Evolutionary conservation across 1,284 basidiomycete species (phyloP), one percentile per base, ranked within the genome.

Genomic region (Rhodotorula sp.): DNA sequence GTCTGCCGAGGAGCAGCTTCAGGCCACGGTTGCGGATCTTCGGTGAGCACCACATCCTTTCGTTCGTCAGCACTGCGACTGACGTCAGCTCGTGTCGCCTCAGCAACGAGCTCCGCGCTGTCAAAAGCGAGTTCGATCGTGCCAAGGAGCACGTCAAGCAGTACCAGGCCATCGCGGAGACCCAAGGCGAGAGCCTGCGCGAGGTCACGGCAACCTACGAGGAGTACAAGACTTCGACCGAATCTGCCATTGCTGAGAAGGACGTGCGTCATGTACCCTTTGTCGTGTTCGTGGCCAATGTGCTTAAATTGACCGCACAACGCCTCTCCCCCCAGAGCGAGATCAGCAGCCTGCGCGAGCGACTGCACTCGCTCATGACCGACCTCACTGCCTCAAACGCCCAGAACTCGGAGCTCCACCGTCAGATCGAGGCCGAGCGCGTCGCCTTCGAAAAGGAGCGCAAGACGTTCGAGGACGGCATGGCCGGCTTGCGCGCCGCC

Each of bases 21-120:
- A 92, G 80, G 84, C 87, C 28, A 90, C 94, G 77, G 87, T 94
- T 34, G 91, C 91, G 8, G 90, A 92, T 64, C 83, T 93, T 44
- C 84, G 89, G 89, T 90, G 67, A 46, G 84, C 81, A 62, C 61
- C 22, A 28, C 30, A n/a, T 44, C 56, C 4, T 40, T 34, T 30
- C 28, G 31, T 58, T 18, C 2, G 16, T n/a, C 22, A 26, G 20
- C 31, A 50, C 24, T 31, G n/a, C 5, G 3, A 0, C 47, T 57
- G 20, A 60, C 16, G 30, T 73, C 26, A 67, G 26, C 24, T 50
- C 13, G 18, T 13, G 26, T 58, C 28, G 48, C 31, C 62, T 51
- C n/a, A 92, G 90, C 26, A 86, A 87, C 61, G 83, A 87, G 28
- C 82, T 93, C 55, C 90, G 90, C 80, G 83, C 90, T 6, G 83